Evolutionary conservation across 225 moss, liverwort and hornwort genomes (phyloP), one percentile per base, ranked within the genome.

Genomic region (Bryoerythrophyllum caledonicum): DNA sequence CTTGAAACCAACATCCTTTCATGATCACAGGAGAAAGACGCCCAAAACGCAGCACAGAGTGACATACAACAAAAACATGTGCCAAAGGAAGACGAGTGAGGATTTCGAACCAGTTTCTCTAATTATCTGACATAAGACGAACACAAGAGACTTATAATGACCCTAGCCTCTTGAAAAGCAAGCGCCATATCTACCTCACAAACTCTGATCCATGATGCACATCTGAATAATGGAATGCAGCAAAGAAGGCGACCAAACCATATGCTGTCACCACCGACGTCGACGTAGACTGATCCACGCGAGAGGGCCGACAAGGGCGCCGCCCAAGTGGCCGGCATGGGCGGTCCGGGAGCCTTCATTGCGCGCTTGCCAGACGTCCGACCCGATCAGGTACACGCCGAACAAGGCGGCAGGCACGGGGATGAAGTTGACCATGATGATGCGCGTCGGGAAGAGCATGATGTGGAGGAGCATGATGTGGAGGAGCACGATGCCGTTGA

Each of bases 351-450:
- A 89, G 78, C 86, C 86, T 58, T 86, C 86, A n/a, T 89, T 83
- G 32, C 80, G 84, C 32, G 84, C 89, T 73, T 89, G 86, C 75
- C 80, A 86, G 49, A 86, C 74, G 58, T 86, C 89, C 2, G 89
- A 75, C 13, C 86, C 89, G 37, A 86, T 89, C 67, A 86, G 67
- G 67, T 85, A 78, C 38, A 86, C 70, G 68, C 94, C 97, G 58
- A 99, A 86, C 67, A 99, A 73, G 76, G 95, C 93, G 32, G 97
- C 97, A 17, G 94, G 97, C 63, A 99, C 91, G 3, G 97, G 97
- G 37, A 99, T 88, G 60, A 99, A 73, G 67, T 93, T 99, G 78
- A 99, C 81, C 76, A 95, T 95, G 26, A 99, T 88, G 65, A 89
- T 94, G 64, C 97, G 85, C 5, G 86, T 53, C 6, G 97, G 97